Conservation (phyloP, 768 basidiomycete genomes). For the Podaxis sp. region DNA sequence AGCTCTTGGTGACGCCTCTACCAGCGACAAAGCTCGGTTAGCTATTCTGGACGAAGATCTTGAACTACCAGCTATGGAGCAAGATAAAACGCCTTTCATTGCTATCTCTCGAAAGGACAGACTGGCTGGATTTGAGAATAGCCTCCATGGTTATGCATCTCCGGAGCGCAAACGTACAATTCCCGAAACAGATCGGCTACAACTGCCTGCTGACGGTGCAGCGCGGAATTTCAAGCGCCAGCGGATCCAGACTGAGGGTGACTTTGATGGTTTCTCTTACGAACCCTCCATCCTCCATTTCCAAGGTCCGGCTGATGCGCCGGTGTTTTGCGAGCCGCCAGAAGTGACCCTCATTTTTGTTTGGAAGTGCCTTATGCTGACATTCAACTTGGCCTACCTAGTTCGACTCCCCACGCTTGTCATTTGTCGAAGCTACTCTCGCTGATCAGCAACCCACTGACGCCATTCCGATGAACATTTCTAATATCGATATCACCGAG, state of each 20-base stretch:
- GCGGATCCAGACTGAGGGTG: background rate
- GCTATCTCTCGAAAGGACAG: background rate
- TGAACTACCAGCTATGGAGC: background rate
- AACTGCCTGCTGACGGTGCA: no score
- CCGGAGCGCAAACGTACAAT: no score
- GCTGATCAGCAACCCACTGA: background rate
- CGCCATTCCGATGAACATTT: background rate
- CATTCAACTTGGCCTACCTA: background rate
- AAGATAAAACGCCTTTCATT: background rate
- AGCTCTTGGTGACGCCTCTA: background rate
- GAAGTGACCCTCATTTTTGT: background rate
- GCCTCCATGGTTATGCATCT: background rate
- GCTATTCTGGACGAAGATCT: slow-evolving; percentile 1
- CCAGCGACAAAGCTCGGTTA: background rate
- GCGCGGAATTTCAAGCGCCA: background rate
- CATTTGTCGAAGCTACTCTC: background rate
- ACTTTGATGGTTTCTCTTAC: background rate
- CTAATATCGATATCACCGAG: background rate
- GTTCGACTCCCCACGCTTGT: background rate
- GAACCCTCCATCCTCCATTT: slow-evolving; percentile 10
- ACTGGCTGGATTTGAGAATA: background rate
- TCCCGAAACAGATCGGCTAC: background rate
- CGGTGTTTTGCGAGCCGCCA: background rate
- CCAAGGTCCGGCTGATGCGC: background rate
- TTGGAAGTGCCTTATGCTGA: background rate